Base-by-base conservation (phyloP, 2,329 filamentous ascomycete species). In the Cladophialophora psammophila region DNA sequence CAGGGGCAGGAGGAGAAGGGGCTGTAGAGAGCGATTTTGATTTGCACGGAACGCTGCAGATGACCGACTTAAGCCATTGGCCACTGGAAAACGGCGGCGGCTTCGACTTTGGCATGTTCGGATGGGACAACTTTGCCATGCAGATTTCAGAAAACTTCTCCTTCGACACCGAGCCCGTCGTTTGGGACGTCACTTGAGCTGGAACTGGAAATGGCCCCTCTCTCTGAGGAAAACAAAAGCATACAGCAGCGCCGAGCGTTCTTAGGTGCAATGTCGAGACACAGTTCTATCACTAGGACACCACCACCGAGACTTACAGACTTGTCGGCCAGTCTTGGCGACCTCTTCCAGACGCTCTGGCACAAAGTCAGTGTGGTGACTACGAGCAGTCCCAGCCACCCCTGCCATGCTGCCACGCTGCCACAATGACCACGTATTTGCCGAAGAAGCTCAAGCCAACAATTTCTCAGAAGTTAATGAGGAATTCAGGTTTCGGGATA, bases 81-180 rank as follows among this genome's bases (percentile, higher is more conserved):
- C 60, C 57, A 2, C 35, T 66, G 34, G 67, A 69, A 50, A 50
- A 48, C n/a, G 64, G 64, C 7, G 67, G 67, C 15, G 64, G 61
- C 7, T 69, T 69, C 38, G 67, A 69, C 57, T 66, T 69, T 59
- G 64, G 64, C 10, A 40, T 69, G 42, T 69, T 69, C 36, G 67
- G 67, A 12, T 69, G 67, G 67, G 67, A 69, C 53, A 69, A 67
- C 56, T 69, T 69, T 63, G 67, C 67, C 7, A 67, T 69, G 67
- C 67, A 69, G 53, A 67, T 69, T 34, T 62, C 67, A 32, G 67
- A 69, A 53, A 69, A 69, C 57, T 69, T 67, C 36, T 54, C 64
- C 10, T 67, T 67, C 42, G 67, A 69, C 26, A 56, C 35, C 10
- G 63, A 65, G 13, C 26, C 26, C 26, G 32, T 42, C 1, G 26